Evolutionary conservation across 768 basidiomycete genomes (phyloP).

Genomic region (Leccinum subgranulosum): DNA sequence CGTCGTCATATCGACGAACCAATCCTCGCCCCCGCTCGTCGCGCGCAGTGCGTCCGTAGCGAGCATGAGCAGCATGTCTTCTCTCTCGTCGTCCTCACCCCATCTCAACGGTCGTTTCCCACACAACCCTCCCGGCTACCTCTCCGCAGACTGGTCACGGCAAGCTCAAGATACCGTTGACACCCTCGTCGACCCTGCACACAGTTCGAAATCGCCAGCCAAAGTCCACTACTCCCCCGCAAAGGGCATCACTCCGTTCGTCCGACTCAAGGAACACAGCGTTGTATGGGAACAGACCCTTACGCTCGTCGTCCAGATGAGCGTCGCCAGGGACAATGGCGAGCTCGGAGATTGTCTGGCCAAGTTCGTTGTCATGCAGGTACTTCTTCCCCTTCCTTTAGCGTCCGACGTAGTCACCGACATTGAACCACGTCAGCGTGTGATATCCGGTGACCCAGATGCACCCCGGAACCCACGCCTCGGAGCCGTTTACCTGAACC

Average conservation of each 20-base stretch:
- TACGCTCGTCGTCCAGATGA: conserved; percentile 55
- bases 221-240: conserved; percentile 33
- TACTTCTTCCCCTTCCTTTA: conserved; percentile 8
- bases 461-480: conserved; percentile 57
- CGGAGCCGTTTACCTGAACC: conserved; percentile 64
- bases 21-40: conserved; percentile 5
- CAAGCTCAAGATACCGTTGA: conserved; percentile 5
- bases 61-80: conserved; percentile 22
- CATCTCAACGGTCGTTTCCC: background rate
- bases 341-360: conserved; percentile 54
- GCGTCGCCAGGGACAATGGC: conserved; percentile 50
- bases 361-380: conserved; percentile 64
- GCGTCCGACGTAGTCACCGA: background rate
- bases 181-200: background rate
- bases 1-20: conserved; percentile 26
- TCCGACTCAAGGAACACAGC: conserved; percentile 60
- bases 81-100: conserved; percentile 13
- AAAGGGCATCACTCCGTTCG: conserved; percentile 60
- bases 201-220: background rate
- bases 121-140: conserved; percentile 15
- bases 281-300: conserved; percentile 61
- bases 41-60: conserved; percentile 21
- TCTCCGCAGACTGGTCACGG: conserved; percentile 28
- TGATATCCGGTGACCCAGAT: conserved; percentile 53
- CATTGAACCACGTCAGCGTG: conserved; percentile 37